Evolutionary conservation across 306 rosid genomes (phyloP).

Genomic region (Fragaria iinumae): DNA sequence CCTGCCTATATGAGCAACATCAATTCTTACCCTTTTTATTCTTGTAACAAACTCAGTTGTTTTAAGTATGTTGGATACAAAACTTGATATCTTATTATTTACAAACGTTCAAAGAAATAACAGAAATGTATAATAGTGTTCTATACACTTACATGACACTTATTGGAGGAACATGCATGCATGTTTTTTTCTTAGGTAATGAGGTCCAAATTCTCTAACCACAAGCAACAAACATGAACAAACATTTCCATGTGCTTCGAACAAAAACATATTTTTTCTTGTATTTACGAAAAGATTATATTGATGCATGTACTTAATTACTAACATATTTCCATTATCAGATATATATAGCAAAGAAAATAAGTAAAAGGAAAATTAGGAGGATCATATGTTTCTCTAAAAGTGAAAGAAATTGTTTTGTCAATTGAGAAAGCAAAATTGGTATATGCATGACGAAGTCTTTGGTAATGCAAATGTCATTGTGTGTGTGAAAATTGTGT

Average conservation of each 20-base stretch:
- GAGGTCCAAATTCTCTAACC: not conserved
- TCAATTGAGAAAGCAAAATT: not conserved
- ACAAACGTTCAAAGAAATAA: not conserved
- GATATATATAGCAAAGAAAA: not conserved
- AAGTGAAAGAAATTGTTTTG: not conserved
- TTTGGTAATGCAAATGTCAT: not conserved
- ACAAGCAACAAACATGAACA: conserved; percentile 4
- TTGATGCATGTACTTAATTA: not conserved
- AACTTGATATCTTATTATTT: too few relatives aligned
- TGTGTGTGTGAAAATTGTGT: not conserved
- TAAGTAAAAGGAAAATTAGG: not conserved
- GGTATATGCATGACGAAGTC: not conserved
- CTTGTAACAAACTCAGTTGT: too few relatives aligned
- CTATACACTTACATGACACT: not conserved
- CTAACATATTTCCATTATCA: not conserved
- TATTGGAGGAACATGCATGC: not conserved
- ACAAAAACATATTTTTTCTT: not conserved
- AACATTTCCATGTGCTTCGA: not conserved
- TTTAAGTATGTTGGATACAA: too few relatives aligned
- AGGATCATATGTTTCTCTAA: not conserved
- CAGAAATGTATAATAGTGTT: not conserved
- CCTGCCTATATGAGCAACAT: too few relatives aligned
- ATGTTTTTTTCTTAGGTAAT: not conserved
- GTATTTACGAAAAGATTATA: not conserved
- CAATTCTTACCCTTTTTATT: too few relatives aligned